Evolutionary conservation across 1,139 yeast species (phyloP), one percentile per base, ranked within the genome.

Genomic region (Candida sojae): DNA sequence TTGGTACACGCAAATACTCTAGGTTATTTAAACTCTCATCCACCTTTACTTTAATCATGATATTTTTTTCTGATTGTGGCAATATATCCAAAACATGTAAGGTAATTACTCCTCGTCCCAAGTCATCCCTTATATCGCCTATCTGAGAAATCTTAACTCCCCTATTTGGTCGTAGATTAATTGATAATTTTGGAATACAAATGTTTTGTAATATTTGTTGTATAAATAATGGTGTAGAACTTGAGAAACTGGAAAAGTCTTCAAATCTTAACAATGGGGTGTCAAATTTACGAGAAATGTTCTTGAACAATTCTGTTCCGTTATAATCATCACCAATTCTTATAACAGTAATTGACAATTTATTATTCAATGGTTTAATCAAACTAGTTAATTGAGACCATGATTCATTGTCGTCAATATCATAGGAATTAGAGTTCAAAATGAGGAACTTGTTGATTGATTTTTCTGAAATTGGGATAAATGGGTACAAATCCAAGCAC

Each of bases 401-500:
- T 53, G 43, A 28, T 31, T 17, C 30, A 9, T 28, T 25, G 50
- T 45, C 6, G 47, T 42, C 44, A 48, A 42, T 42, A 33, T 55
- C 7, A 35, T 39, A 39, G 45, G 37, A 21, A 39, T 42, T n/a
- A 21, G 26, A 52, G 46, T 57, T 67, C 12, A 71, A 39, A 5
- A 71, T 53, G 6, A 71, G 45, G 32, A 70, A 53, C 48, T 68
- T 67, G 51, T 66, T 69, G 44, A 66, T 57, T 26, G 56, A 57
- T 25, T 56, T 54, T 4, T 52, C 41, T 2, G 53, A 51, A 9
- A 48, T 46, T 4, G 63, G 63, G 33, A 70, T 59, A 53, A 69
- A 69, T 5, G 73, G 67, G 31, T 56, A 59, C 39, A 71, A 56
- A n/a, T 64, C 66, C 46, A 58, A 57, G 49, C 70, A 67, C 48